Evolutionary conservation across 129 eudicot genomes (phyloP), one percentile per base, ranked within the genome.

Genomic region (Ambrosia artemisiifolia): DNA sequence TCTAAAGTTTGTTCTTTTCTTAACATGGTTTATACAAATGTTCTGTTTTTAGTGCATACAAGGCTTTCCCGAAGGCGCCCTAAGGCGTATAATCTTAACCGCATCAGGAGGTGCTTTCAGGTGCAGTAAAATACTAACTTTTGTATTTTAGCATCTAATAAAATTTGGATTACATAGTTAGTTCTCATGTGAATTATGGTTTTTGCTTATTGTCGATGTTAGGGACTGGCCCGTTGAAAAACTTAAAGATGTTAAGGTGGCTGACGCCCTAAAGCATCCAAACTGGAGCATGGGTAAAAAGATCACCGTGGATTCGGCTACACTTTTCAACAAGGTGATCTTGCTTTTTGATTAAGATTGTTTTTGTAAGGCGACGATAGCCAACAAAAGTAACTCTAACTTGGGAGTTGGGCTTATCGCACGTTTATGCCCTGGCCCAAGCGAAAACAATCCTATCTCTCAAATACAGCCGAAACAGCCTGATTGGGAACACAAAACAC

Each of bases 41-140:
- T 76, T 77, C 35, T 71, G 67, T 57, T 34, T 87, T 53, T 86
- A 94, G 99, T 94, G 99, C 74, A 94, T 94, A 47, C 99, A 94
- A 88, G 99, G 97, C 57, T 88, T 94, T 74, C 90, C 99, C 40
- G 96, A 90, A 73, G 97, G 97, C 62, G 89, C 96, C 65, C 84
- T 94, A 69, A 83, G 99, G 86, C 96, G 97, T 55, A 86, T 94
- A 20, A 90, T 94, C 68, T 82, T 94, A 73, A 94, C 99, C 61
- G 99, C 99, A 43, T 94, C 99, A 4, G 99, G 99, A 18, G 99
- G 99, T 66, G 93, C 99, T 79, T 94, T 94, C 84, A 94, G 99
- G 99, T 90, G 64, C 68, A 72, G 9, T 40, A 73, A 61, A 28
- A 8, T 32, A 40, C n/a, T 6, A 28, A 16, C 5, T 28, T 33